Evolutionary conservation across 306 rosid genomes (phyloP).

Genomic region (Myrica gale): DNA sequence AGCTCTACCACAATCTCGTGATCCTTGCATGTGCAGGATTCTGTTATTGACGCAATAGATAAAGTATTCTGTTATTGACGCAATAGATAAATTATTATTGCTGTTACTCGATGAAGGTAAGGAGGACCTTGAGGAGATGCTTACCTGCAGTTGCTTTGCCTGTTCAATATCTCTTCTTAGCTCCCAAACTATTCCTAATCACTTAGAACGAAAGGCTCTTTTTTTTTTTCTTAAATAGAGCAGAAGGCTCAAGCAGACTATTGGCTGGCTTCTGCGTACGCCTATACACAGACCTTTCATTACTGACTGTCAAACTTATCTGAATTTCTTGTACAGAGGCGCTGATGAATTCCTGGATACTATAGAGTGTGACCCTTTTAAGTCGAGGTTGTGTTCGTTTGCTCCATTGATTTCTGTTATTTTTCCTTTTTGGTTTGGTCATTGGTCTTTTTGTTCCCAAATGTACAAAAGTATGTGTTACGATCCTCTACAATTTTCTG

Average conservation of each 20-base stretch:
- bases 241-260: constrained; percentile 20
- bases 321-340: constrained; percentile 33
- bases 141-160: constrained; percentile 21
- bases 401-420: too few relatives aligned
- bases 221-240: too few relatives aligned
- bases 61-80: neutral
- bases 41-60: constrained; percentile 4
- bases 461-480: too few relatives aligned
- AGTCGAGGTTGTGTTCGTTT: too few relatives aligned
- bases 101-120: constrained; percentile 22
- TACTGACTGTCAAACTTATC: constrained; percentile 16
- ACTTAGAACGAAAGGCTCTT: too few relatives aligned
- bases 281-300: neutral
- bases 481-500: too few relatives aligned
- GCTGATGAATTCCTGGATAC: neutral
- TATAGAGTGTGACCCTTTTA: too few relatives aligned
- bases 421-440: too few relatives aligned
- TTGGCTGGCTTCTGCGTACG: constrained; percentile 16
- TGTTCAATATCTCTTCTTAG: constrained; percentile 6
- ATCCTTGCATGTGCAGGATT: constrained; percentile 10
- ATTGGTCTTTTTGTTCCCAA: too few relatives aligned
- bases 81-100: constrained; percentile 7
- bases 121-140: constrained; percentile 9
- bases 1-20: constrained; percentile 11
- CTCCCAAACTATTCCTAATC: constrained; percentile 15